Percentiles rank a stretch among this genome's conserved stretches.
These are phyloP conservation scores for Salmacisia buchloeana DNA, from an alignment of 1,284 basidiomycete species.

Conservation along the genomic window DNA sequence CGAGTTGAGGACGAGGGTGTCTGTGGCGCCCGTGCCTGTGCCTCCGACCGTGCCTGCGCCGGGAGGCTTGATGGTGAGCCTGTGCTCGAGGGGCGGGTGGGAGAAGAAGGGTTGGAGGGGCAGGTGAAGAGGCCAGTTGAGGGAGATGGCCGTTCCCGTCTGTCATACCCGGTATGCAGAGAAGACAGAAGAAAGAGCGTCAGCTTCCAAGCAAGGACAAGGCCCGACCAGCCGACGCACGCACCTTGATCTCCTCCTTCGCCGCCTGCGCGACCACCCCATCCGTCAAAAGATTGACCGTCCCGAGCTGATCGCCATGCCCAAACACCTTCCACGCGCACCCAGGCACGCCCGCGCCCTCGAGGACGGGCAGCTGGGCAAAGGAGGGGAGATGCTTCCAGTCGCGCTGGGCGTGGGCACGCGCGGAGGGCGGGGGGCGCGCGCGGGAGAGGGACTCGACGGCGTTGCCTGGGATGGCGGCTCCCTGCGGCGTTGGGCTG, in stretches of 20 bases:
- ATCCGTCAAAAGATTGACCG: conserved; percentile 65
- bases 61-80: not conserved
- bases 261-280: conserved; percentile 61
- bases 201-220: not conserved
- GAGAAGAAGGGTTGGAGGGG: conserved; percentile 35
- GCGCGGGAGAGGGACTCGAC: conserved; percentile 1
- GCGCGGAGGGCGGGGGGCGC: conserved; percentile 2
- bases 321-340: conserved; percentile 69
- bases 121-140: conserved; percentile 39
- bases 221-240: not conserved
- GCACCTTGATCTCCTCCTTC: conserved; percentile 60
- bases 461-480: not conserved
- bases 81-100: conserved; percentile 25
- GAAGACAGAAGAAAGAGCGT: not conserved
- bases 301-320: conserved; percentile 64
- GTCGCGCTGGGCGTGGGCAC: conserved; percentile 11
- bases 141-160: conserved; percentile 28
- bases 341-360: conserved; percentile 35
- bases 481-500: no score
- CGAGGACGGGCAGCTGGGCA: conserved; percentile 27
- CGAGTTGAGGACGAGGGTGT: conserved; percentile 52
- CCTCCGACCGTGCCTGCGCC: not conserved
- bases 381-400: conserved; percentile 34
- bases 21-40: not conserved
- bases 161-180: conserved; percentile 44